These are phyloP conservation scores for Talaromyces marneffei DNA, from an alignment of 2,329 filamentous ascomycete species.

Conservation along the genomic window DNA sequence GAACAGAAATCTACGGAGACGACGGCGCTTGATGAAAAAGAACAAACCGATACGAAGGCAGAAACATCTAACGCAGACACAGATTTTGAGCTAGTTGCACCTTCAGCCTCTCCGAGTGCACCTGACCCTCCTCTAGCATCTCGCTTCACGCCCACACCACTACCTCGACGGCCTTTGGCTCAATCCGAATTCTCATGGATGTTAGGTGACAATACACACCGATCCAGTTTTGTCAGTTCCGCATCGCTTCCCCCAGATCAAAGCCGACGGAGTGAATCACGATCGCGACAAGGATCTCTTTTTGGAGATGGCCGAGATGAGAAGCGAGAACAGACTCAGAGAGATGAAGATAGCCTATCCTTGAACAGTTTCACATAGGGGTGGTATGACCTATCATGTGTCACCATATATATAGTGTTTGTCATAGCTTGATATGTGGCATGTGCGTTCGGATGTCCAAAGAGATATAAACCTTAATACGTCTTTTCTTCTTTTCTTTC, in stretches of 20 bases:
- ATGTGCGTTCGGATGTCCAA: neutral
- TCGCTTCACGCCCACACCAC: neutral
- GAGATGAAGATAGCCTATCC: conserved; percentile 36
- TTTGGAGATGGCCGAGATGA: conserved; percentile 30
- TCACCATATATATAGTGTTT: neutral
- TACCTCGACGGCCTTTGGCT: conserved; percentile 35
- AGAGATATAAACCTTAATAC: too few relatives aligned
- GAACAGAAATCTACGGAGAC: neutral
- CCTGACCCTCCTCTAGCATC: neutral
- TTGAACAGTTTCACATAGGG: conserved; percentile 32
- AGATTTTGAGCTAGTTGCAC: neutral
- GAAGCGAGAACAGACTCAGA: conserved; percentile 23
- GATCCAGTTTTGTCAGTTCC: conserved; percentile 43
- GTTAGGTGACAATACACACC: conserved; percentile 41
- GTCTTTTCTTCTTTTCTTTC: too few relatives aligned
- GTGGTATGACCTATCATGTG: conserved; percentile 3
- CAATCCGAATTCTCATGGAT: conserved; percentile 48
- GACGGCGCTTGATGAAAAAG: neutral
- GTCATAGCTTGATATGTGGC: neutral
- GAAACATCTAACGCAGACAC: neutral
- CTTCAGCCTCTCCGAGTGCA: neutral
- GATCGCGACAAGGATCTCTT: conserved; percentile 27
- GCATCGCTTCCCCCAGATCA: conserved; percentile 42
- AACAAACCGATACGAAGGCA: neutral
- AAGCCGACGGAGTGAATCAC: conserved; percentile 31